Evolutionary conservation across 305 asterid species (phyloP).

Genomic region (Fraxinus dipetala): DNA sequence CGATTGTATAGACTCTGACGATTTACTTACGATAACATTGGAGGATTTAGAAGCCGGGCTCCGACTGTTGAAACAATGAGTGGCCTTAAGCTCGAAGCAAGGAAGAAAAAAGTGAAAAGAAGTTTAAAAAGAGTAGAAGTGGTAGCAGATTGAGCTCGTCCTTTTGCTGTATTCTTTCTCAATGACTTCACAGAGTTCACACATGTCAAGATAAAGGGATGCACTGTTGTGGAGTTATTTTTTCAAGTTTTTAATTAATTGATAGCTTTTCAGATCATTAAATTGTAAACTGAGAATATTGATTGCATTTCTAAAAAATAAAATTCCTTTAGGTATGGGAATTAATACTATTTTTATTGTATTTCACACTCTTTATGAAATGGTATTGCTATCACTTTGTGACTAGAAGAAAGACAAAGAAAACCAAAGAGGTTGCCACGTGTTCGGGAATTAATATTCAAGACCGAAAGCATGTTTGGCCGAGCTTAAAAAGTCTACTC

Average conservation of each 20-base stretch:
- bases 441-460: not conserved
- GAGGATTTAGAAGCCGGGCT: constrained; percentile 53
- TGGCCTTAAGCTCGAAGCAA: not conserved
- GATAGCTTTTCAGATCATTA: not conserved
- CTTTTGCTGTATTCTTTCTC: constrained; percentile 14
- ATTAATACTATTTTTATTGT: not conserved
- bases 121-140: not conserved
- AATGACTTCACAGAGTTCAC: not conserved
- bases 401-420: not conserved
- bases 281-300: not conserved
- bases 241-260: not conserved
- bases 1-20: constrained; percentile 44
- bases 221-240: not conserved
- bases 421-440: not conserved
- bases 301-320: not conserved
- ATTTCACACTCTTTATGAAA: not conserved
- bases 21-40: constrained; percentile 40
- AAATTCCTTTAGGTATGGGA: not conserved
- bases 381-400: not conserved
- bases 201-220: not conserved
- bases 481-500: not conserved
- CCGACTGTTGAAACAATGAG: constrained; percentile 36
- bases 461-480: not conserved
- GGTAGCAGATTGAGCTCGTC: constrained; percentile 11
- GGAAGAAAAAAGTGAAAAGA: not conserved